phyloP scores from a whole-genome alignment of 2,329 filamentous ascomycete genomes.

The Kalmusia sp. region DNA sequence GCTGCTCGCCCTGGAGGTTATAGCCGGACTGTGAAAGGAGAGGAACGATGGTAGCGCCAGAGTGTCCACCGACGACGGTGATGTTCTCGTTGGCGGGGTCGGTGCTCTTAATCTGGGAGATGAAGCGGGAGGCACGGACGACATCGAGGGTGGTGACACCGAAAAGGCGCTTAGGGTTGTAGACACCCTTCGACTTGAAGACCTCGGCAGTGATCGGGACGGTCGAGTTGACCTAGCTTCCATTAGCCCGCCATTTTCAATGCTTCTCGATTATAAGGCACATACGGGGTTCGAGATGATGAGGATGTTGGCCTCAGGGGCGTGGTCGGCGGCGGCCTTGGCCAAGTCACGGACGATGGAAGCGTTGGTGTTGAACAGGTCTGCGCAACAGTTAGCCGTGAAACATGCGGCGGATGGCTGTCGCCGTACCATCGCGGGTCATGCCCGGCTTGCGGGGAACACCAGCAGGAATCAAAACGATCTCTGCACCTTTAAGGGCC shows the following conservation, averaged over 20 bases:
- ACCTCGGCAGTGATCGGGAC: conserved; percentile 97
- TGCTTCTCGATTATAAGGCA: neutral
- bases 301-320: conserved; percentile 92
- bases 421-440: conserved; percentile 82
- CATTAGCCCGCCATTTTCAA: conserved; percentile 15
- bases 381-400: conserved; percentile 51
- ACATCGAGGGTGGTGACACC: conserved; percentile 99
- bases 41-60: conserved; percentile 96
- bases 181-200: conserved; percentile 93
- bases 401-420: neutral
- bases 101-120: conserved; percentile 89
- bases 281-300: conserved; percentile 95
- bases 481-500: conserved; percentile 85
- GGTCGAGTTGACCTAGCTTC: conserved; percentile 84
- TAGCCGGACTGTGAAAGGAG: conserved; percentile 94
- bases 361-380: conserved; percentile 99
- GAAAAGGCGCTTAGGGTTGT: conserved; percentile 99
- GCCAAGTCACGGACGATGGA: conserved; percentile 98
- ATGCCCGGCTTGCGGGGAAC: conserved; percentile 99
- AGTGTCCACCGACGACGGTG: conserved; percentile 96
- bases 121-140: conserved; percentile 96
- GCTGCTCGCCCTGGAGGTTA: conserved; percentile 79
- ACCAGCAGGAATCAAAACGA: conserved; percentile 97
- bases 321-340: conserved; percentile 88
- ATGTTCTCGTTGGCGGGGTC: conserved; percentile 94